Conservation (phyloP, 2,329 filamentous ascomycete species). For the Clonostachys rhizophaga region DNA sequence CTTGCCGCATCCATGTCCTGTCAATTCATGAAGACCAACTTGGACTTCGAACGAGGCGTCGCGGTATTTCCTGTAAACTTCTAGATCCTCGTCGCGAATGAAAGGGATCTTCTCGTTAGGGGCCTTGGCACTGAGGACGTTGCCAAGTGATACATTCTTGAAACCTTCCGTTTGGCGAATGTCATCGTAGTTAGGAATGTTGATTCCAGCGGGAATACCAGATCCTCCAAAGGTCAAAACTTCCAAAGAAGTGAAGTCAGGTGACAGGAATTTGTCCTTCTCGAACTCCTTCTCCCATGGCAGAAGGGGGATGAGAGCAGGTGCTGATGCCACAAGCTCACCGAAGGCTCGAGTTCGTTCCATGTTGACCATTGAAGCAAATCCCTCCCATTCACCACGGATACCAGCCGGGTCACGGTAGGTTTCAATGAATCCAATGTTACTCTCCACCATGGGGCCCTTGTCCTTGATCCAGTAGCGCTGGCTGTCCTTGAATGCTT, state of each 20-base stretch:
- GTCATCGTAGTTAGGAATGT: conserved; percentile 68
- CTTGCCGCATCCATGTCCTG: conserved; percentile 88
- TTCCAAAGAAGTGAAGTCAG: conserved; percentile 93
- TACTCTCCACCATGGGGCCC: conserved; percentile 73
- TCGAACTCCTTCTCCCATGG: conserved; percentile 89
- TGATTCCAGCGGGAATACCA: conserved; percentile 65
- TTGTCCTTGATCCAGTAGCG: conserved; percentile 80
- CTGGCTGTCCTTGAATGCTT: conserved; percentile 77
- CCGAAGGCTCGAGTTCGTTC: conserved; percentile 87
- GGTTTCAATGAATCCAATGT: conserved; percentile 82
- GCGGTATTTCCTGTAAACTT: conserved; percentile 75
- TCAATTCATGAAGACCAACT: conserved; percentile 89
- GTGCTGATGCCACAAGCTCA: conserved; percentile 76
- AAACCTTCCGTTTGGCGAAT: conserved; percentile 81
- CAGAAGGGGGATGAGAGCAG: conserved; percentile 78
- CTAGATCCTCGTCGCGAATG: conserved; percentile 73
- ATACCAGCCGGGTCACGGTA: conserved; percentile 80
- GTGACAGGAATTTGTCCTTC: conserved; percentile 91
- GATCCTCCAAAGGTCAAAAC: conserved; percentile 73
- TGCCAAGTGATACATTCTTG: conserved; percentile 92
- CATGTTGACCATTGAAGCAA: conserved; percentile 81
- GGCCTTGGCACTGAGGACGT: conserved; percentile 86
- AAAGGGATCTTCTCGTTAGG: conserved; percentile 92
- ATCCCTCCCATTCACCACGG: conserved; percentile 81
- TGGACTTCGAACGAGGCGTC: conserved; percentile 92